These are phyloP conservation scores for Phytophthora tentaculata DNA, from an alignment of 352 stramenopile species.

Conservation along the genomic window DNA sequence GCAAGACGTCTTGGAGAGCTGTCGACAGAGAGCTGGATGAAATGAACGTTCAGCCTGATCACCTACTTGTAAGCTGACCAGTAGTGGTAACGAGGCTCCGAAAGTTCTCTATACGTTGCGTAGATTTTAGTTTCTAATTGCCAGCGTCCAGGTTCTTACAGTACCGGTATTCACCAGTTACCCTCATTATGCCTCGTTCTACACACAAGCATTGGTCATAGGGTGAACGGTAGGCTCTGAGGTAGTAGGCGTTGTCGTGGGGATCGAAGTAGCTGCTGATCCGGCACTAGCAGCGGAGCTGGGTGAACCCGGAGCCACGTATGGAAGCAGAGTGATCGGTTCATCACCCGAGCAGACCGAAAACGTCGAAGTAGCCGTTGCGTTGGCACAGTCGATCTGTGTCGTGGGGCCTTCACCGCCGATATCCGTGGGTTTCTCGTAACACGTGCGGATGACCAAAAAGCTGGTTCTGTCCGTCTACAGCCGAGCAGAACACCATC, in stretches of 20 bases:
- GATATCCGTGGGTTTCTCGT: conserved; percentile 44
- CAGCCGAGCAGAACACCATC: conserved; percentile 70
- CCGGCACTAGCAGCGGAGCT: conserved; percentile 7
- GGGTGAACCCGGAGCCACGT: conserved; percentile 35
- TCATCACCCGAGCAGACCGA: conserved; percentile 48
- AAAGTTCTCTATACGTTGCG: too few species aligned
- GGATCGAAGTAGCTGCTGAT: conserved; percentile 15
- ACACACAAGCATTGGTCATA: conserved; percentile 16
- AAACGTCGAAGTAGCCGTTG: conserved; percentile 56
- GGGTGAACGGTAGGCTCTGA: conserved; percentile 19
- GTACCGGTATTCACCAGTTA: background rate
- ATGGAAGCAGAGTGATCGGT: conserved; percentile 57
- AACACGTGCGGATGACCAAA: conserved; percentile 77
- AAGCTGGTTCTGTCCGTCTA: conserved; percentile 66
- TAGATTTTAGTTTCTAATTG: too few species aligned
- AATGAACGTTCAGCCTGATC: too few species aligned
- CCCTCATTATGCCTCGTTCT: background rate
- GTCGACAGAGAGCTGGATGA: too few species aligned
- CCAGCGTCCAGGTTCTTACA: background rate
- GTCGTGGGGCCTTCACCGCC: conserved; percentile 43
- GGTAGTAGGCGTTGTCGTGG: conserved; percentile 8
- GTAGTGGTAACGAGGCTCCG: too few species aligned
- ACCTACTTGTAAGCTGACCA: too few species aligned
- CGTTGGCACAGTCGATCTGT: conserved; percentile 59
- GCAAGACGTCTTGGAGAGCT: too few species aligned